phyloP scores from a whole-genome alignment of 1,139 yeast species.

The Hanseniaspora uvarum region DNA sequence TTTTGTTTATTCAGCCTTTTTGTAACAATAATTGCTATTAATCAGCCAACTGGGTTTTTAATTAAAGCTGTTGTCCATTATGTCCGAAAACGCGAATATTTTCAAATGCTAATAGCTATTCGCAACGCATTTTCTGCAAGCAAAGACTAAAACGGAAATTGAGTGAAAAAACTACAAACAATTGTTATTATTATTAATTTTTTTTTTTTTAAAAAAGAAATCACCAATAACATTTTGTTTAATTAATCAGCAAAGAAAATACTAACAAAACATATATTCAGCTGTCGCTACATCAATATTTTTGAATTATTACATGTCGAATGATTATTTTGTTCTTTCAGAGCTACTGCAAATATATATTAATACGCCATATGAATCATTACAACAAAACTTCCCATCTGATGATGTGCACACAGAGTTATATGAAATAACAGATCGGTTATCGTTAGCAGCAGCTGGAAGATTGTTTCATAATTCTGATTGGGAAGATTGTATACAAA shows the following conservation, averaged over 20 bases:
- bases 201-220: background rate
- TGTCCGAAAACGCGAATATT: background rate
- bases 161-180: background rate
- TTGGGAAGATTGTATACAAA: slow-evolving; percentile 2
- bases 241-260: background rate
- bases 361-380: slow-evolving; percentile 26
- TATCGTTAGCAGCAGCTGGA: background rate
- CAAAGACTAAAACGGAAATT: background rate
- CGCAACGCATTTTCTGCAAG: background rate
- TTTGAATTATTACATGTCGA: background rate
- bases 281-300: background rate
- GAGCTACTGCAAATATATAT: slow-evolving; percentile 33
- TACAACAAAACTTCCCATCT: background rate
- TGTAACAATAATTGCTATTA: too few relatives aligned
- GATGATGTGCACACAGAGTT: background rate
- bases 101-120: background rate
- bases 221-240: background rate
- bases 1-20: too few relatives aligned
- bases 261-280: too few relatives aligned
- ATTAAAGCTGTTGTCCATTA: too few relatives aligned
- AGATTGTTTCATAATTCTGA: background rate
- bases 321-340: slow-evolving; percentile 2
- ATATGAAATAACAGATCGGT: slow-evolving; percentile 10
- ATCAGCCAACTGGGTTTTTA: too few relatives aligned
- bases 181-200: background rate